Conservation (phyloP, 2,329 filamentous ascomycete species). For the Shiraia bambusicola region DNA sequence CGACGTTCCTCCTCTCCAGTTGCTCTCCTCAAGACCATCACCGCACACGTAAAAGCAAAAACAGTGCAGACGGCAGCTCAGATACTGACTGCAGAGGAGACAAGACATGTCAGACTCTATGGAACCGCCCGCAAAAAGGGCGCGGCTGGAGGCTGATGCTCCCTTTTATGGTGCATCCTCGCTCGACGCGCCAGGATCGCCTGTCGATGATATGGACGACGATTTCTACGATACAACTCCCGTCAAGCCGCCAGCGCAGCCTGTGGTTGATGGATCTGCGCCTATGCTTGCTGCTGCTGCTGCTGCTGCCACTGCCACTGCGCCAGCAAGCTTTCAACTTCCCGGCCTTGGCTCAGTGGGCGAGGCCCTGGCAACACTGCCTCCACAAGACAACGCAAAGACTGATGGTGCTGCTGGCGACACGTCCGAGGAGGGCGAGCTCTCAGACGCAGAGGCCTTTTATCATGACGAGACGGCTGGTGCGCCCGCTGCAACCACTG, state of each 20-base stretch:
- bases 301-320: conserved; percentile 24
- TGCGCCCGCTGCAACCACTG: conserved; percentile 21
- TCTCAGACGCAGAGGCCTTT: conserved; percentile 35
- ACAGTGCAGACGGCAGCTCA: conserved; percentile 33
- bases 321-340: conserved; percentile 30
- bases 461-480: conserved; percentile 29
- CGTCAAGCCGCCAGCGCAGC: conserved; percentile 27
- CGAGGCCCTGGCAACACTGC: conserved; percentile 23
- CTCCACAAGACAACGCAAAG: conserved; percentile 16
- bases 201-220: conserved; percentile 44
- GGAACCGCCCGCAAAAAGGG: conserved; percentile 47
- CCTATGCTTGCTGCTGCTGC: conserved; percentile 8
- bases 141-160: conserved; percentile 42
- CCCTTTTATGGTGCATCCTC: conserved; percentile 36
- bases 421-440: conserved; percentile 36
- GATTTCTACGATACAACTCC: conserved; percentile 42
- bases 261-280: conserved; percentile 18
- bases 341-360: conserved; percentile 41
- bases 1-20: conserved; percentile 19
- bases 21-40: conserved; percentile 17
- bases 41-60: conserved; percentile 30
- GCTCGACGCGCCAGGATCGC: conserved; percentile 42
- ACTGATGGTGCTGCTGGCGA: conserved; percentile 13
- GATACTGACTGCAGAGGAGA: conserved; percentile 29
- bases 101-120: conserved; percentile 38